These are phyloP conservation scores for Hemileccinum rubropunctum DNA, from an alignment of 768 basidiomycete genomes.

Conservation along the genomic window DNA sequence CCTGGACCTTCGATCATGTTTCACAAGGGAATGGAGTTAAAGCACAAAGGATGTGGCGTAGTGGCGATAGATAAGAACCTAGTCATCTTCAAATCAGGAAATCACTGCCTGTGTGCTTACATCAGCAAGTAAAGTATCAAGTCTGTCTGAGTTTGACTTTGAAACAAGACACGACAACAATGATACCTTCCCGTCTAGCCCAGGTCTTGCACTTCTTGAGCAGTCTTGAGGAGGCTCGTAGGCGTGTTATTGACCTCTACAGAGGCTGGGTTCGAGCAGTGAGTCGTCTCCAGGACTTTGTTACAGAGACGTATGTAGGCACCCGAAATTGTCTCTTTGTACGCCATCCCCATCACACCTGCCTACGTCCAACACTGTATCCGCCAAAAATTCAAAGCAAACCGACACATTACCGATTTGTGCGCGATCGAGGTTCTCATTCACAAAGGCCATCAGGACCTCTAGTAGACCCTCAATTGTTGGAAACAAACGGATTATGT, in stretches of 20 bases:
- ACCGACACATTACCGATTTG: slow-evolving; percentile 78
- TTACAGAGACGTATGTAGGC: slow-evolving; percentile 49
- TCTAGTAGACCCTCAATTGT: slow-evolving; percentile 91
- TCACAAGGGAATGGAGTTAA: neutral
- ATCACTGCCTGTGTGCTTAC: slow-evolving; percentile 8
- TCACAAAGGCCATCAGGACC: slow-evolving; percentile 81
- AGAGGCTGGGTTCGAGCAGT: slow-evolving; percentile 93
- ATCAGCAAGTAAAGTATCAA: slow-evolving; percentile 10
- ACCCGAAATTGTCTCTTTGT: slow-evolving; percentile 84
- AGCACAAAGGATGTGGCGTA: neutral
- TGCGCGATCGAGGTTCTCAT: slow-evolving; percentile 83
- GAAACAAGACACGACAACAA: slow-evolving; percentile 49
- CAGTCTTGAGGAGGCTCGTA: slow-evolving; percentile 57
- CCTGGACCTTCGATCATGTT: slow-evolving; percentile 35
- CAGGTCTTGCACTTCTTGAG: slow-evolving; percentile 60
- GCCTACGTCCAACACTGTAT: slow-evolving; percentile 77
- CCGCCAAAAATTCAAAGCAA: slow-evolving; percentile 82
- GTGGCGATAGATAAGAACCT: slow-evolving; percentile 15
- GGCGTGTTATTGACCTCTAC: slow-evolving; percentile 75
- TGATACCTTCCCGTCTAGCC: slow-evolving; percentile 89
- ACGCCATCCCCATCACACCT: slow-evolving; percentile 79
- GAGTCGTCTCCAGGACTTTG: slow-evolving; percentile 31
- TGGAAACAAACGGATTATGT: slow-evolving; percentile 91
- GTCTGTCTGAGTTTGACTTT: slow-evolving; percentile 1
- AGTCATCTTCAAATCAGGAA: slow-evolving; percentile 11